Conservation (phyloP, 176 grass and related monocot species). For the Hordeum marinum region DNA sequence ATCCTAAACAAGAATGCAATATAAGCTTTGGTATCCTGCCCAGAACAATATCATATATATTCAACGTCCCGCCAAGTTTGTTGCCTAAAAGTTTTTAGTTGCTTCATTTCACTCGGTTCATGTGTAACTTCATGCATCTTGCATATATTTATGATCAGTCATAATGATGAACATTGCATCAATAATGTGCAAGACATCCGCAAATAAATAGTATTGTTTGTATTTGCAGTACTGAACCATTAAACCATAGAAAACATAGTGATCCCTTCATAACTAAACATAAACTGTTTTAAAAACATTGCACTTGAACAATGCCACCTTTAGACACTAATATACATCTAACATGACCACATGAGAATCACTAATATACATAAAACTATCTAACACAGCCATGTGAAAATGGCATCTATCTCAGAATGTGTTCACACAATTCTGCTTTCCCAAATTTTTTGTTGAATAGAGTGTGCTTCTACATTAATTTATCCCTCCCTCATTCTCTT, state of each 20-base stretch:
- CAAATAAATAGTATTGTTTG: constrained; percentile 4
- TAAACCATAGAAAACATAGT: neutral
- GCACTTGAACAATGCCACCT: neutral
- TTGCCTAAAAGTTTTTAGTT: constrained; percentile 13
- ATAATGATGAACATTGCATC: neutral
- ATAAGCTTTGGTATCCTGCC: constrained; percentile 14
- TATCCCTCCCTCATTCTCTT: neutral
- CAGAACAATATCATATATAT: neutral
- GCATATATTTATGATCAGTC: neutral
- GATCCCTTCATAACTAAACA: neutral
- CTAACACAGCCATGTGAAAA: neutral
- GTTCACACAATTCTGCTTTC: neutral
- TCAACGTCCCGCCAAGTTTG: neutral
- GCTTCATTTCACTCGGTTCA: neutral
- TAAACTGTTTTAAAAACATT: neutral
- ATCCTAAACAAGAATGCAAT: constrained; percentile 57
- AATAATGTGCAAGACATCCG: neutral
- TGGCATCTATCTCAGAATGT: neutral
- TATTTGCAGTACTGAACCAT: neutral
- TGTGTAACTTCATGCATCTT: neutral
- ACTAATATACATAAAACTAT: constrained; percentile 9
- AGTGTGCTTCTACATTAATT: neutral
- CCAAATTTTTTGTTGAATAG: neutral
- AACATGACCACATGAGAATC: neutral
- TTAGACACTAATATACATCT: constrained; percentile 15